Evolutionary conservation across 2,329 filamentous ascomycete species (phyloP).

Genomic region (Cladosporium sp.): DNA sequence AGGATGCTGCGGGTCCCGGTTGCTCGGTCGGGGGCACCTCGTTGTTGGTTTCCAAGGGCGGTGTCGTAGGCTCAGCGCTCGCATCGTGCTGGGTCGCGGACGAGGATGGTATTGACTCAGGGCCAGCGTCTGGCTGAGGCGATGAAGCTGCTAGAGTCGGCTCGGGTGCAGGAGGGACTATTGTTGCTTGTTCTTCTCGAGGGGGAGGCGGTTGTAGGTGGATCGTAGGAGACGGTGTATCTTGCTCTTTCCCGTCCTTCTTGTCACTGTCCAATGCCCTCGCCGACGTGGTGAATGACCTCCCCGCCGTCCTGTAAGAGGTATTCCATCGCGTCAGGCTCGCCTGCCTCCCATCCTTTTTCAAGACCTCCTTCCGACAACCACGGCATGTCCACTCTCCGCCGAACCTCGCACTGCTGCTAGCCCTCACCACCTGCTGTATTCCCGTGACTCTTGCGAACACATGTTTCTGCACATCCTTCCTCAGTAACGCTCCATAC

Average conservation of each 20-base stretch:
- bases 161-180: background rate
- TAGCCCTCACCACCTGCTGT: background rate
- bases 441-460: background rate
- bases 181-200: background rate
- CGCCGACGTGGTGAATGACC: background rate
- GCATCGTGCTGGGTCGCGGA: too few relatives aligned
- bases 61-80: too few relatives aligned
- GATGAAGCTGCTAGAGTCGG: too few relatives aligned
- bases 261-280: background rate
- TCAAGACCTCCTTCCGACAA: background rate
- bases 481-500: slow-evolving; percentile 3
- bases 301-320: background rate
- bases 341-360: background rate
- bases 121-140: too few relatives aligned
- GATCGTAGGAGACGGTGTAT: slow-evolving; percentile 6
- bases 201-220: slow-evolving; percentile 7
- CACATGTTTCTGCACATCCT: background rate
- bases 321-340: background rate
- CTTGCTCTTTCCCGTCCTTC: slow-evolving; percentile 8
- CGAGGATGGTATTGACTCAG: too few relatives aligned
- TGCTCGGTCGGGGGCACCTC: background rate
- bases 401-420: background rate
- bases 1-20: background rate
- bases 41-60: too few relatives aligned
- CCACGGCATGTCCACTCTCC: background rate